A percentile compares a stretch with the other conserved stretches of the same genome.
phyloP scores from a whole-genome alignment of 768 basidiomycete genomes.

The Tephrocybe sp. region DNA sequence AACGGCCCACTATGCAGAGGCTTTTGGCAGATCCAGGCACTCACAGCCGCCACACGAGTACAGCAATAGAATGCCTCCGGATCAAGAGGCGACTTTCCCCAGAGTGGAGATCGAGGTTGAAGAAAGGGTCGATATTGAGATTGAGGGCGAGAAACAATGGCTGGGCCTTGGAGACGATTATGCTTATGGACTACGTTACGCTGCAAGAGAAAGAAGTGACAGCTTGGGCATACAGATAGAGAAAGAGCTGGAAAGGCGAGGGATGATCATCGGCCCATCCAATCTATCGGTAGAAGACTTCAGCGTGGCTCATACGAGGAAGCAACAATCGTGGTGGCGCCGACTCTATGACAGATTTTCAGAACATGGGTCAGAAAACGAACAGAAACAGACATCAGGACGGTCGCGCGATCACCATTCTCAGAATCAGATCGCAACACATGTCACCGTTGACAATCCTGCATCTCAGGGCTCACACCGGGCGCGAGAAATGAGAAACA shows the following conservation, averaged over 20 bases:
- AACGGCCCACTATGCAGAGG: constrained; percentile 39
- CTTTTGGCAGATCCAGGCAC: constrained; percentile 38
- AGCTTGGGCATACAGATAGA: constrained; percentile 51
- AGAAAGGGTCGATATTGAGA: constrained; percentile 36
- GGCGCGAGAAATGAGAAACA: constrained; percentile 1
- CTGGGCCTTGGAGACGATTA: constrained; percentile 45
- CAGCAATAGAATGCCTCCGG: constrained; percentile 10
- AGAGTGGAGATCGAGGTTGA: constrained; percentile 39
- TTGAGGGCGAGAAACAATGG: constrained; percentile 50
- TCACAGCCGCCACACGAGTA: constrained; percentile 8
- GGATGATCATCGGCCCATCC: constrained; percentile 30
- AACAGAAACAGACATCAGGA: constrained; percentile 15
- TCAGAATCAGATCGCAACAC: neutral
- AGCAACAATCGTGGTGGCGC: constrained; percentile 56
- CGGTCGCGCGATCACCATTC: constrained; percentile 4
- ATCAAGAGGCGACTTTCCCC: constrained; percentile 19
- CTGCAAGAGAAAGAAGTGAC: constrained; percentile 47
- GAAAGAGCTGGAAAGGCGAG: constrained; percentile 47
- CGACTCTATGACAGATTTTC: constrained; percentile 51
- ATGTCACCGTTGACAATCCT: no score
- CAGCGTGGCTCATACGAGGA: constrained; percentile 7
- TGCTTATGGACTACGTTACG: constrained; percentile 38
- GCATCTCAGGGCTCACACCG: no score
- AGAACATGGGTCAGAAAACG: constrained; percentile 31
- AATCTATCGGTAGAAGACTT: constrained; percentile 2